Evolutionary conservation across 495 filamentous ascomycete genomes (phyloP).

Genomic region (Penicillium maclennaniae): DNA sequence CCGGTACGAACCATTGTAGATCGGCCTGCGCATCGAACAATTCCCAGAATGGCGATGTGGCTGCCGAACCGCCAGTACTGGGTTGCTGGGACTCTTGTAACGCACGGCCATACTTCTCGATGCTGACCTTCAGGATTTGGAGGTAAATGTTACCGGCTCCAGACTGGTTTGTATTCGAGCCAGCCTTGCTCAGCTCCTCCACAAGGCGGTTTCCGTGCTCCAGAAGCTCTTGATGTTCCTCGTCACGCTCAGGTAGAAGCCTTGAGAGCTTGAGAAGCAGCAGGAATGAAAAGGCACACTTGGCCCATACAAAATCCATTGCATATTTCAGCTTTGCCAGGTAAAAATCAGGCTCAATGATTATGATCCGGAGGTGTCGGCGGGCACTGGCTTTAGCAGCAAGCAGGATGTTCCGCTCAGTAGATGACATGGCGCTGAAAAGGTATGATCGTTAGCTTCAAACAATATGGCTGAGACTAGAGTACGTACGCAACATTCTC

Average conservation of each 20-base stretch:
- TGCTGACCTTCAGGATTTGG: slow-evolving; percentile 40
- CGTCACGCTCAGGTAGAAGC: slow-evolving; percentile 41
- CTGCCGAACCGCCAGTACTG: slow-evolving; percentile 12
- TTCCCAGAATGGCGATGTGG: slow-evolving; percentile 35
- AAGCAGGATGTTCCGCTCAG: slow-evolving; percentile 39
- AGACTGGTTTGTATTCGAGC: slow-evolving; percentile 19
- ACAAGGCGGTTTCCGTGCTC: slow-evolving; percentile 42
- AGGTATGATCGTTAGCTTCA: neutral
- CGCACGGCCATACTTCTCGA: slow-evolving; percentile 46
- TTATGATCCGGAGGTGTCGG: slow-evolving; percentile 47
- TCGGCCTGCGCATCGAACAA: slow-evolving; percentile 45
- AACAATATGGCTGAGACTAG: neutral
- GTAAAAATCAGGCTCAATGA: slow-evolving; percentile 39
- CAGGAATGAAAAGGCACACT: slow-evolving; percentile 51
- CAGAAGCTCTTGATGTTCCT: slow-evolving; percentile 38
- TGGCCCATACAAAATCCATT: slow-evolving; percentile 56
- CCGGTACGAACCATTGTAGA: slow-evolving; percentile 49
- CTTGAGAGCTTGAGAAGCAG: slow-evolving; percentile 49
- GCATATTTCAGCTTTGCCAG: slow-evolving; percentile 48
- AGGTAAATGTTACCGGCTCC: slow-evolving; percentile 41
- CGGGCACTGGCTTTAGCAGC: slow-evolving; percentile 47
- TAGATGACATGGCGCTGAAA: slow-evolving; percentile 35
- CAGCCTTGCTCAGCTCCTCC: slow-evolving; percentile 37
- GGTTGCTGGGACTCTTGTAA: slow-evolving; percentile 31
- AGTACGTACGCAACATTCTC: slow-evolving; percentile 41